Conservation (phyloP, 1,284 basidiomycete species). For the Ustilago tritici region DNA sequence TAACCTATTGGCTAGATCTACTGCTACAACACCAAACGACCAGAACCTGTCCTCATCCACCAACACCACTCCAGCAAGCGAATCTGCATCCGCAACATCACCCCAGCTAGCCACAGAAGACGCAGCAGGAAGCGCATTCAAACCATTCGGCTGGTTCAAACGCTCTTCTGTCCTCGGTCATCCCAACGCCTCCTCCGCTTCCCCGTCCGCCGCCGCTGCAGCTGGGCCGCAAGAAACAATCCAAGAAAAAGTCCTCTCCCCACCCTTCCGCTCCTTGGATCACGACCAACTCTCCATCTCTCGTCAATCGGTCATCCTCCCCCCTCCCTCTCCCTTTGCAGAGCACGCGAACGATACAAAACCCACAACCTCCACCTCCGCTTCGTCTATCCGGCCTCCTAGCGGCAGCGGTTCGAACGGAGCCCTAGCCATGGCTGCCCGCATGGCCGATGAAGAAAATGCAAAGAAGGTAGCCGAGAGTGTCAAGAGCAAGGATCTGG, state of each 20-base stretch:
- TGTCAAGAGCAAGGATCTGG: constrained; percentile 16
- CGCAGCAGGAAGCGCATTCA: constrained; percentile 35
- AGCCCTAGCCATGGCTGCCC: constrained; percentile 26
- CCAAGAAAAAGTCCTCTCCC: constrained; percentile 47
- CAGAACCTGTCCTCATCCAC: background rate
- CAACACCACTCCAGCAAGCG: constrained; percentile 4
- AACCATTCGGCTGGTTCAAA: constrained; percentile 52
- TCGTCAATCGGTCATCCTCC: constrained; percentile 24
- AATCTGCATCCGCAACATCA: background rate
- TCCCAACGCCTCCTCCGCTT: background rate
- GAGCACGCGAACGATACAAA: constrained; percentile 1
- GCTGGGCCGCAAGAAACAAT: constrained; percentile 6
- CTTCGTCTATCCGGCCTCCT: constrained; percentile 6
- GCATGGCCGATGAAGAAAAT: constrained; percentile 23
- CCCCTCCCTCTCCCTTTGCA: constrained; percentile 4
- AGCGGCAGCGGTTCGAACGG: constrained; percentile 13
- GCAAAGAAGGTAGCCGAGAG: constrained; percentile 23
- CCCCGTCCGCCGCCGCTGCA: background rate
- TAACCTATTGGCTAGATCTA: constrained; percentile 32
- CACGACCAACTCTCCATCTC: constrained; percentile 51
- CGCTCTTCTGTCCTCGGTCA: constrained; percentile 25
- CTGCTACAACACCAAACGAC: constrained; percentile 12
- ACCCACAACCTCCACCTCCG: constrained; percentile 16
- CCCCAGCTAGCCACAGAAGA: constrained; percentile 14
- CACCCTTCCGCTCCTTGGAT: constrained; percentile 54